Evolutionary conservation across 305 asterid genomes (phyloP), one percentile per base, ranked within the genome.

Genomic region (Fraxinus xanthoxyloides): DNA sequence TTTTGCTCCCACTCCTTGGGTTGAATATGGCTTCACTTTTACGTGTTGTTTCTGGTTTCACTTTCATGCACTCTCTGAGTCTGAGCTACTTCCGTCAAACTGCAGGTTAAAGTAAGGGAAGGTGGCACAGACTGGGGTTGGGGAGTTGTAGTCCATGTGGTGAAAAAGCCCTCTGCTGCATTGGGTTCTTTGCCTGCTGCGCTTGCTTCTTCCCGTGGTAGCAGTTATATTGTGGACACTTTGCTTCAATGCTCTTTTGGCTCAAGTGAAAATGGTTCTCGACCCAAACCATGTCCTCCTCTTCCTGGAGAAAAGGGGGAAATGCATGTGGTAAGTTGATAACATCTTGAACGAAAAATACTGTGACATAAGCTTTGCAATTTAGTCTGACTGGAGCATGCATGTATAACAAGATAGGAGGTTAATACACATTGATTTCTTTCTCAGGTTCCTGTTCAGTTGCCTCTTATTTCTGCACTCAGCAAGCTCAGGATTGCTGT

Each of bases 91-190:
- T 79, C 46, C 70, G 72, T 79, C 38, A 77, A 84, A 65, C 84
- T 84, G 78, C 92, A 96, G 99, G 93, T 96, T 63, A 96, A 91
- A 89, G 93, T 96, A 75, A 92, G 95, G 83, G 98, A 94, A 89
- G 98, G 98, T 70, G 97, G 95, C 82, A 96, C 93, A 40, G 97
- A 96, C 87, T 96, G 99, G 99, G 99, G 99, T 79, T 96, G 98
- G 98, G 98, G 98, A 80, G 95, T 94, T 80, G 98, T 93, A 78
- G 96, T 96, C 84, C 95, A 96, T 86, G 99, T 96, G 88, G 95
- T 96, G 79, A 96, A 92, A 86, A 93, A 84, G 82, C 84, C 94
- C 51, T 84, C 92, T 17, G 85, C 90, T 65, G 81, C 92, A 28
- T 90, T 90, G 34, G 92, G 97, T 85, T 94, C 98, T 85, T 61